phyloP scores from a whole-genome alignment of 257 asterid genomes.

The Gentiana straminea region DNA sequence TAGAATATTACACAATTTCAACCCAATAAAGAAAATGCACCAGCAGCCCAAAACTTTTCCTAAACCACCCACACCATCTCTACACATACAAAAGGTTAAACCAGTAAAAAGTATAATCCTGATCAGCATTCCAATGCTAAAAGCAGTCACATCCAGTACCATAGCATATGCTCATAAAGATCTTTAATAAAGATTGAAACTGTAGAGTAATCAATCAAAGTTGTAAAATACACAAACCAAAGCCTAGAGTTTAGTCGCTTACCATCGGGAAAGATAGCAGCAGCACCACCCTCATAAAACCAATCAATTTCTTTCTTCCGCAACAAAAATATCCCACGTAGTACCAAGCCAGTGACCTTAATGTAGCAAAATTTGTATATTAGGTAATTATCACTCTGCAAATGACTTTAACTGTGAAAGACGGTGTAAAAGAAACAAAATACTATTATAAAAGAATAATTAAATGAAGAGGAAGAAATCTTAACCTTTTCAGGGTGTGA shows the following conservation, averaged over 20 bases:
- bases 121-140: too few relatives aligned
- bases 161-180: too few relatives aligned
- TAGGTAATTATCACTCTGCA: background rate
- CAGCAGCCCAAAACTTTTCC: too few relatives aligned
- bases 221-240: too few relatives aligned
- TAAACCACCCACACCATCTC: too few relatives aligned
- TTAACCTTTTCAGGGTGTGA: slow-evolving; percentile 80
- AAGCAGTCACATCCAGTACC: too few relatives aligned
- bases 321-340: slow-evolving; percentile 86
- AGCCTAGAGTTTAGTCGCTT: slow-evolving; percentile 9
- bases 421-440: background rate
- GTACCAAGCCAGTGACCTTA: slow-evolving; percentile 85
- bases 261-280: slow-evolving; percentile 97
- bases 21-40: too few relatives aligned
- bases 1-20: too few relatives aligned
- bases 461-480: slow-evolving; percentile 1
- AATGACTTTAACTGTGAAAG: background rate
- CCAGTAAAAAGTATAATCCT: too few relatives aligned
- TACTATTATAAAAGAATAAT: background rate
- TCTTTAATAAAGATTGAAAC: too few relatives aligned
- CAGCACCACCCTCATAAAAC: slow-evolving; percentile 99
- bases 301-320: slow-evolving; percentile 95
- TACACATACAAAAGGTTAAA: too few relatives aligned
- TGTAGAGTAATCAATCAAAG: too few relatives aligned
- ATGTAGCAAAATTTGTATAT: slow-evolving; percentile 1